These are phyloP conservation scores for Elsinoe perseae DNA, from an alignment of 2,329 filamentous ascomycete species.

Conservation along the genomic window DNA sequence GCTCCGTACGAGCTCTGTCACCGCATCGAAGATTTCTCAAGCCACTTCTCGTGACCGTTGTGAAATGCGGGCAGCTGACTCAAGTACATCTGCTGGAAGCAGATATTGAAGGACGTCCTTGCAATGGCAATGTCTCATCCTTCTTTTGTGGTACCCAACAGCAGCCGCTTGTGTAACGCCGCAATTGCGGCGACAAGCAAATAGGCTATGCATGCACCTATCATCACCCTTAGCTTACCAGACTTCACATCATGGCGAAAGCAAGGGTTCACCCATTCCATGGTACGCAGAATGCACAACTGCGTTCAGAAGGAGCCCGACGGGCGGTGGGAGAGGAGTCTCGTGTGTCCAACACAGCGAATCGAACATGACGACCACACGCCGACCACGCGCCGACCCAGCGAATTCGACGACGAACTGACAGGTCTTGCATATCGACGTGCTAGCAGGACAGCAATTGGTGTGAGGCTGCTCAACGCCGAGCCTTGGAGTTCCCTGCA, in stretches of 20 bases:
- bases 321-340: background rate
- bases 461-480: background rate
- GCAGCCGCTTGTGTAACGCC: constrained; percentile 4
- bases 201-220: constrained; percentile 13
- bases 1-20: background rate
- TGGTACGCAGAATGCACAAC: background rate
- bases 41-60: constrained; percentile 5
- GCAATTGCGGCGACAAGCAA: constrained; percentile 8
- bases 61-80: constrained; percentile 11
- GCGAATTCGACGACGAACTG: background rate
- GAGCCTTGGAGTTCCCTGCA: background rate
- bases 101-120: constrained; percentile 4
- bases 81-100: constrained; percentile 7
- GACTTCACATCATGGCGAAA: background rate
- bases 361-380: background rate
- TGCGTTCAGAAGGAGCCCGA: background rate
- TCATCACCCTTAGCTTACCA: constrained; percentile 11
- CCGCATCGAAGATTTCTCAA: background rate
- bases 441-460: background rate
- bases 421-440: background rate
- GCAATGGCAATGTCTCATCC: constrained; percentile 2
- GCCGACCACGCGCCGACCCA: background rate
- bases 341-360: background rate
- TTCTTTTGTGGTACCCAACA: constrained; percentile 2
- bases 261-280: constrained; percentile 8